These are phyloP conservation scores for Exserohilum rostratum DNA, from an alignment of 2,329 filamentous ascomycete genomes.

Conservation along the genomic window DNA sequence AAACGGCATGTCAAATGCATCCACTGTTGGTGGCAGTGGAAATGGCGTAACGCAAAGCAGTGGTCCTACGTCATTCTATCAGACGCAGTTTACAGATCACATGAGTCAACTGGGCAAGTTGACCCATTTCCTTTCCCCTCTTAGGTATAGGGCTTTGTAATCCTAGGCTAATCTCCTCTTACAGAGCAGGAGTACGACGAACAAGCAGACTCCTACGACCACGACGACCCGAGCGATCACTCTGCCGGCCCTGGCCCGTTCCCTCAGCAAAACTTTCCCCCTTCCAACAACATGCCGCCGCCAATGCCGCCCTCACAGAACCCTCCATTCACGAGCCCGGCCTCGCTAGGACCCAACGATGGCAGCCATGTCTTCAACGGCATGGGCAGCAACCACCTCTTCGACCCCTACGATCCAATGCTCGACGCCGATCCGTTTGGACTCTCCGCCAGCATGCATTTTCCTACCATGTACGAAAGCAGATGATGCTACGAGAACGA, in stretches of 20 bases:
- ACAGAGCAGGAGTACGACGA: conserved; percentile 97
- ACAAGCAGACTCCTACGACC: conserved; percentile 86
- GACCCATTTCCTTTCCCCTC: conserved; percentile 57
- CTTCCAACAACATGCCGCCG: conserved; percentile 49
- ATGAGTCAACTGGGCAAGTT: conserved; percentile 94
- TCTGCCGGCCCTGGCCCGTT: conserved; percentile 73
- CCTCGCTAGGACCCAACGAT: conserved; percentile 42
- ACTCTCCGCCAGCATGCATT: conserved; percentile 92
- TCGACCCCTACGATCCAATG: conserved; percentile 81
- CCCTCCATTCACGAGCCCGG: conserved; percentile 42
- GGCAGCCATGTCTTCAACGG: conserved; percentile 50
- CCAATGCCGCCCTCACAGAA: conserved; percentile 48
- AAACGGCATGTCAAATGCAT: conserved; percentile 47
- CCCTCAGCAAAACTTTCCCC: conserved; percentile 60
- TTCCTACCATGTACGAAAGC: conserved; percentile 73
- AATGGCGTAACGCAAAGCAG: conserved; percentile 47
- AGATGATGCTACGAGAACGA: conserved; percentile 37
- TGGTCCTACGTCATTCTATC: conserved; percentile 69
- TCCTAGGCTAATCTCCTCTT: conserved; percentile 71
- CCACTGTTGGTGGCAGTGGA: conserved; percentile 44
- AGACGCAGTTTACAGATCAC: conserved; percentile 88
- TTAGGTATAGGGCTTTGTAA: conserved; percentile 65
- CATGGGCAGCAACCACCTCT: conserved; percentile 59
- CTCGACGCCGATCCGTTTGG: conserved; percentile 94
- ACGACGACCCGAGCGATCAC: conserved; percentile 70